phyloP scores from a whole-genome alignment of 73 alveolate genomes.

The Paramecium bursaria region DNA sequence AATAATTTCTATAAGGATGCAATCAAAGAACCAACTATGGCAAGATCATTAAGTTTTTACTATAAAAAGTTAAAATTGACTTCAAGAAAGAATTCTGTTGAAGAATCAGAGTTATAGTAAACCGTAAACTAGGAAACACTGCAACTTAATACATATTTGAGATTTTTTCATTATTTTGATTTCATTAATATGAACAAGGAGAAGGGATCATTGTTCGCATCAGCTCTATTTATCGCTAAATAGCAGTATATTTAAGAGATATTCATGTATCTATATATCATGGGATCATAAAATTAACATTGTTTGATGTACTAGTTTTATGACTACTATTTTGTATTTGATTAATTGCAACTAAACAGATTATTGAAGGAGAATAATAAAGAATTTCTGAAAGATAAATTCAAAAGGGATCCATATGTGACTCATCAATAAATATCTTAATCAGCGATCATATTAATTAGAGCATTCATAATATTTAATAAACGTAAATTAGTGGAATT shows the following conservation, averaged over 20 bases:
- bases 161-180: slow-evolving; percentile 17
- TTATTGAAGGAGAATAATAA: background rate
- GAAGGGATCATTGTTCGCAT: slow-evolving; percentile 51
- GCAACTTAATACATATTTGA: slow-evolving; percentile 17
- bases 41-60: slow-evolving; percentile 10
- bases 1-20: slow-evolving; percentile 2
- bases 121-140: background rate
- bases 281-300: background rate
- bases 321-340: background rate
- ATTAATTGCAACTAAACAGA: background rate
- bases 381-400: background rate
- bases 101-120: background rate
- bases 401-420: background rate
- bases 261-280: slow-evolving; percentile 16
- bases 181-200: slow-evolving; percentile 17
- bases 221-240: slow-evolving; percentile 26
- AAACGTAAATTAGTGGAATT: background rate
- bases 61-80: slow-evolving; percentile 34
- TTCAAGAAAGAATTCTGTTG: slow-evolving; percentile 47
- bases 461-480: slow-evolving; percentile 25
- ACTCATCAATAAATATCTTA: background rate
- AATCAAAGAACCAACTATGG: background rate
- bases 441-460: background rate
- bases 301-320: slow-evolving; percentile 6
- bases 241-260: background rate